Conservation (phyloP, 768 basidiomycete species). For the Agrocybe praecox region DNA sequence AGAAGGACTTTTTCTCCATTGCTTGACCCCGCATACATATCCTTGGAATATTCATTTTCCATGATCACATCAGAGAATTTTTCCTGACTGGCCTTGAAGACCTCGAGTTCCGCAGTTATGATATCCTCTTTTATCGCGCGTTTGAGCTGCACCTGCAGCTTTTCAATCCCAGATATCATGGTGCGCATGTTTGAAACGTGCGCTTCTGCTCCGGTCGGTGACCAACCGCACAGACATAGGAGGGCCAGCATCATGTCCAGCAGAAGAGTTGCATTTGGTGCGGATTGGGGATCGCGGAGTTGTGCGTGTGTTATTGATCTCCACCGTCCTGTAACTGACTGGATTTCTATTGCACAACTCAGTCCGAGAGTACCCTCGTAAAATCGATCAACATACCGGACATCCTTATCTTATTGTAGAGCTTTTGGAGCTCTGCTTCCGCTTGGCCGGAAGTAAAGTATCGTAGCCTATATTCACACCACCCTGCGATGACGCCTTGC, state of each 20-base stretch:
- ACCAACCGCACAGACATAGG: constrained; percentile 22
- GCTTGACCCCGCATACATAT: background rate
- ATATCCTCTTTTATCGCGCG: constrained; percentile 21
- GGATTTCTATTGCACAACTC: background rate
- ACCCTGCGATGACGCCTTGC: constrained; percentile 14
- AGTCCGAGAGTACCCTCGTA: too few species aligned
- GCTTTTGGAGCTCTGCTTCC: background rate
- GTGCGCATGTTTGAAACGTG: constrained; percentile 11
- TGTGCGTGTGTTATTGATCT: constrained; percentile 5
- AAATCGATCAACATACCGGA: constrained; percentile 5
- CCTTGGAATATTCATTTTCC: background rate
- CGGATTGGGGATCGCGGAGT: background rate
- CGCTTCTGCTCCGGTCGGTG: constrained; percentile 10
- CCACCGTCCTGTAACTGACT: constrained; percentile 5
- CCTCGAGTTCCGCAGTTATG: constrained; percentile 25
- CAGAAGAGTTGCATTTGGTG: background rate
- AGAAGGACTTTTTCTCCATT: background rate
- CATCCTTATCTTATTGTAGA: constrained; percentile 10
- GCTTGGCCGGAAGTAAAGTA: background rate
- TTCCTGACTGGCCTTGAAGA: constrained; percentile 1
- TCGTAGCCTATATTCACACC: constrained; percentile 6
- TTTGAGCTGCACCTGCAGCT: constrained; percentile 16
- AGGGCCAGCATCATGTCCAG: constrained; percentile 8
- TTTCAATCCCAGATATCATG: constrained; percentile 14
- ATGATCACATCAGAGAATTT: background rate